phyloP scores from a whole-genome alignment of 2,329 filamentous ascomycete species.

The Pestalotiopsis sp. region DNA sequence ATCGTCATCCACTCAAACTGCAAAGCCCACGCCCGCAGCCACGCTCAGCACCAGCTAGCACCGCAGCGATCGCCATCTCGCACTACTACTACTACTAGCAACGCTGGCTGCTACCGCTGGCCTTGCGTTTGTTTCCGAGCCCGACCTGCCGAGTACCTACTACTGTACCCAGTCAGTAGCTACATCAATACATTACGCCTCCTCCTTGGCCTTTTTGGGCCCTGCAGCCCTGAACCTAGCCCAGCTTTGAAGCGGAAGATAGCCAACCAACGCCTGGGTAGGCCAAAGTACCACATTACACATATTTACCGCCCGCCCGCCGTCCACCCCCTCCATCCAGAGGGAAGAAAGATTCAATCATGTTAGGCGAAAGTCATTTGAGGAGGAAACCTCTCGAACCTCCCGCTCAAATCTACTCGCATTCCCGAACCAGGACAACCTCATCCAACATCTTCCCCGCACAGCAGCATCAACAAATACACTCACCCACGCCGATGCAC shows the following conservation, averaged over 20 bases:
- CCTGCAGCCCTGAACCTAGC: conserved; percentile 11
- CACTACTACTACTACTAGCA: neutral
- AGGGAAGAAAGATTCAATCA: conserved; percentile 13
- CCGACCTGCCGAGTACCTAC: neutral
- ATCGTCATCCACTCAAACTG: conserved; percentile 8
- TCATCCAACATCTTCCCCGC: conserved; percentile 56
- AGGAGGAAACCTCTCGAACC: conserved; percentile 32
- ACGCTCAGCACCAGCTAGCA: neutral
- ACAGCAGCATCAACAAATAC: conserved; percentile 7
- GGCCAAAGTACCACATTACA: neutral
- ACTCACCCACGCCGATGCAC: conserved; percentile 32
- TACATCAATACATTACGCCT: neutral
- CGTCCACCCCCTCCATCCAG: neutral
- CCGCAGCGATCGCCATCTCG: conserved; percentile 7
- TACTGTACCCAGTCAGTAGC: neutral
- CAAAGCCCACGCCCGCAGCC: neutral
- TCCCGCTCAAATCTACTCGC: conserved; percentile 45
- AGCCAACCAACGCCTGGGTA: neutral
- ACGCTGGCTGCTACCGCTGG: neutral
- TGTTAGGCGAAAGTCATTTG: conserved; percentile 34
- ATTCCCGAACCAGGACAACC: conserved; percentile 59
- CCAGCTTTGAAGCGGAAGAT: neutral
- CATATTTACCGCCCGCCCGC: neutral
- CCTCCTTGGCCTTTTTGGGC: neutral
- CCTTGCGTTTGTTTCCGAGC: neutral